Percentiles rank a stretch among this genome's conserved stretches.
These are phyloP conservation scores for Diplodia seriata DNA, from an alignment of 2,329 filamentous ascomycete species.

Conservation along the genomic window DNA sequence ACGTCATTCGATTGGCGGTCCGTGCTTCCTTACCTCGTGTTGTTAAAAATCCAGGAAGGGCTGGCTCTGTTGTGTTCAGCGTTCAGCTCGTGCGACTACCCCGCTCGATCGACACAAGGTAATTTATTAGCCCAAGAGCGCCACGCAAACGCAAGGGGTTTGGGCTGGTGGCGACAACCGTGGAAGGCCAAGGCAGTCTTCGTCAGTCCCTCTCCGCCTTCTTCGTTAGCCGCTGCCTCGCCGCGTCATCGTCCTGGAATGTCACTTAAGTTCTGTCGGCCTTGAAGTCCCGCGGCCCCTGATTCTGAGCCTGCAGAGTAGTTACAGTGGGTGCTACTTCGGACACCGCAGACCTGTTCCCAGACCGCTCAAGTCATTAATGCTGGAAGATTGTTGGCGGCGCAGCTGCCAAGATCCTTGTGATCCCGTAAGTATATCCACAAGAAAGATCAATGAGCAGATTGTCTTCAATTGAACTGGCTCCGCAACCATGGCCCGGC, in stretches of 20 bases:
- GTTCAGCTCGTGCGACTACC: slow-evolving; percentile 8
- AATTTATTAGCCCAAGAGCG: background rate
- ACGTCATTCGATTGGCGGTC: background rate
- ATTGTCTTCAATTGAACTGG: slow-evolving; percentile 10
- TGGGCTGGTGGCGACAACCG: background rate
- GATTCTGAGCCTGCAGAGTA: background rate
- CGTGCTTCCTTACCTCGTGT: background rate
- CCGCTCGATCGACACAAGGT: slow-evolving; percentile 9
- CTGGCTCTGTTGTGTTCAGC: background rate
- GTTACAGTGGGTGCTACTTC: background rate
- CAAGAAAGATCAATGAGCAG: background rate
- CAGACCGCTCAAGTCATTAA: background rate
- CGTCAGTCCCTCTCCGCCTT: slow-evolving; percentile 9
- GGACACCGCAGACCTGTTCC: background rate
- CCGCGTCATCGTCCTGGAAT: slow-evolving; percentile 3
- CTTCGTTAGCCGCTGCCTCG: slow-evolving; percentile 8
- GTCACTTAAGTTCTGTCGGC: too few relatives aligned
- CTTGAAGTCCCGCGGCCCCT: background rate
- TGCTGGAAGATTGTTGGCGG: background rate
- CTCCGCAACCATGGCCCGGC: background rate
- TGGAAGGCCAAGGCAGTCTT: slow-evolving; percentile 3
- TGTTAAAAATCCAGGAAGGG: background rate
- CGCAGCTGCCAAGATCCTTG: background rate
- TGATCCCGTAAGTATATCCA: background rate
- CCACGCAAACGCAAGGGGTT: slow-evolving; percentile 10